These are phyloP conservation scores for Kentomonas sorsogonicus DNA, from an alignment of 208 protist genomes.

Conservation along the genomic window DNA sequence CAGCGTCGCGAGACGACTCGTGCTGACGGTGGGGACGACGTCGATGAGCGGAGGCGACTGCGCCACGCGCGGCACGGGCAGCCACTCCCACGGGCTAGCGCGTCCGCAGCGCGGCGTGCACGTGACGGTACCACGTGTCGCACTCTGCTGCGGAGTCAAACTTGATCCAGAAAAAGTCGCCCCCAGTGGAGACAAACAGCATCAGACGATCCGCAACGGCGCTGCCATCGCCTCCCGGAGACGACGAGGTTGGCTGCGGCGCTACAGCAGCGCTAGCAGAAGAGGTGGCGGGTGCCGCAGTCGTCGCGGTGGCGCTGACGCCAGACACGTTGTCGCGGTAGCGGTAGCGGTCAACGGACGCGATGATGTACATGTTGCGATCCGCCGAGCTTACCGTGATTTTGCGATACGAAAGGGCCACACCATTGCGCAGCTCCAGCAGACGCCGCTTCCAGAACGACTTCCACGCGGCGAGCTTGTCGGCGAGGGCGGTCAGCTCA, in stretches of 20 bases:
- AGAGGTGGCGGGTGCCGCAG: too few relatives aligned
- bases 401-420: slow-evolving; percentile 43
- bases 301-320: too few relatives aligned
- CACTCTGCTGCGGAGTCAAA: slow-evolving; percentile 38
- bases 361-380: slow-evolving; percentile 44
- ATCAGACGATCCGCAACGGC: slow-evolving; percentile 25
- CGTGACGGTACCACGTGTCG: slow-evolving; percentile 32
- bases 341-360: slow-evolving; percentile 41
- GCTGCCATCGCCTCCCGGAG: too few relatives aligned
- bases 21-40: too few relatives aligned
- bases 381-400: slow-evolving; percentile 17
- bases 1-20: too few relatives aligned
- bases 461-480: slow-evolving; percentile 62
- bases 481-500: slow-evolving; percentile 11
- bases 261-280: too few relatives aligned
- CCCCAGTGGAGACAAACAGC: slow-evolving; percentile 44
- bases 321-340: too few relatives aligned
- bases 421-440: slow-evolving; percentile 46
- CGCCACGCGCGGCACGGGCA: slow-evolving; percentile 24
- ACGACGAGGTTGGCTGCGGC: too few relatives aligned
- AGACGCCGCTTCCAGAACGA: slow-evolving; percentile 54
- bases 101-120: slow-evolving; percentile 23
- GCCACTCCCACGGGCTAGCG: slow-evolving; percentile 59
- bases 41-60: too few relatives aligned
- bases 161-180: slow-evolving; percentile 67